These are phyloP conservation scores for Blastocystis sp. DNA, from an alignment of 352 stramenopile species.

Conservation along the genomic window DNA sequence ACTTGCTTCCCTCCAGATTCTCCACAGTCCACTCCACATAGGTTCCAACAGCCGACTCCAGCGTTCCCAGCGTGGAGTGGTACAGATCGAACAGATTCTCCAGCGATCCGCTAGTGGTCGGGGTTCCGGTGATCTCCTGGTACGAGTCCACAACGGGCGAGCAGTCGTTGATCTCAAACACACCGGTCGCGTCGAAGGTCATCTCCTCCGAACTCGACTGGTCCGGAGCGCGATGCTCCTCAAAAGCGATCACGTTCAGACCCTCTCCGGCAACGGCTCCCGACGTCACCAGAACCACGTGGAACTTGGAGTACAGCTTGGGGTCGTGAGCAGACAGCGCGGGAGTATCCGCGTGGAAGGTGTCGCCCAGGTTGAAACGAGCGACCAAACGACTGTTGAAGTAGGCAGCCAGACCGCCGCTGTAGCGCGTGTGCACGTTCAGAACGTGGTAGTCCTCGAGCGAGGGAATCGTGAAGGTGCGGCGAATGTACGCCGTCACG, in stretches of 20 bases:
- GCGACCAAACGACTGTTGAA: neutral
- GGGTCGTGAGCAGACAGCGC: neutral
- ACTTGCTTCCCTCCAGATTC: neutral
- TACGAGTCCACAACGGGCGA: slow-evolving; percentile 1
- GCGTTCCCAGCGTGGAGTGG: neutral
- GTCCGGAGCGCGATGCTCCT: neutral
- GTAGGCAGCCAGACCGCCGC: slow-evolving; percentile 26
- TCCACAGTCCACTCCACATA: slow-evolving; percentile 14
- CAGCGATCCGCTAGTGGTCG: neutral
- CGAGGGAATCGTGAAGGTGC: slow-evolving; percentile 7
- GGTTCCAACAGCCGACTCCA: neutral
- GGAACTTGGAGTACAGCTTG: neutral
- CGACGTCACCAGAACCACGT: neutral
- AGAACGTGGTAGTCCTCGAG: slow-evolving; percentile 31
- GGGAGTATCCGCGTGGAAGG: neutral
- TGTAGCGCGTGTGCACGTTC: slow-evolving; percentile 11
- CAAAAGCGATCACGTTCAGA: slow-evolving; percentile 25
- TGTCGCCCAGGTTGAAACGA: slow-evolving; percentile 4
- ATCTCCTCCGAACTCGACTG: neutral
- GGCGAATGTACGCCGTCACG: neutral
- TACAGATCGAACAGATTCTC: neutral
- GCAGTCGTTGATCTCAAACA: neutral
- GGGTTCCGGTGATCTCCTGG: neutral
- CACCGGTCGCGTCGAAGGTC: slow-evolving; percentile 11
- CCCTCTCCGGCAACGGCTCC: neutral